Base-by-base conservation (phyloP, 2,329 filamentous ascomycete species). In the Pseudogymnoascus sp. region DNA sequence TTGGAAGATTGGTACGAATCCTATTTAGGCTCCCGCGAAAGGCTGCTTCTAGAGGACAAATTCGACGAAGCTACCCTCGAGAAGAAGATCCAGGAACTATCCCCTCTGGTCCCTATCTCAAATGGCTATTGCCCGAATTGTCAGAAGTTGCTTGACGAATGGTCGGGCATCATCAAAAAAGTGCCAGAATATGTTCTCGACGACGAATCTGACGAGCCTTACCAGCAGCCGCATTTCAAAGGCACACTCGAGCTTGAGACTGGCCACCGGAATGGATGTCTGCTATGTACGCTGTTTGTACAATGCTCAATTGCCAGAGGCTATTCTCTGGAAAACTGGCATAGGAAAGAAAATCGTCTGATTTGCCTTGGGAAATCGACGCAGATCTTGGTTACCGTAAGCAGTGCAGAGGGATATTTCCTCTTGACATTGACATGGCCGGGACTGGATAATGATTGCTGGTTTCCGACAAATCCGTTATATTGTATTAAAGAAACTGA, bases 71-170 rank as follows among this genome's bases (percentile, higher is more conserved):
- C 35, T 14, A 9, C 35, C 35, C 35, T 36, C 11, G 9, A 36
- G 5, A 9, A 36, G 5, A 36, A 36, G 11, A 36, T 36, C 11
- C 9, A 14, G 5, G 2, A 14, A 36, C 9, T 36, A 36, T 36
- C 35, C 14, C 35, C 11, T 11, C 1, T 14, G 2, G 12, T 36
- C 9, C 35, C 35, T 36, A 2, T 36, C 35, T 3, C 35, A 33
- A 2, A 60, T 37, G n/a, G 57, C 18, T 59, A 57, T 59, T 59
- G 54, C 37, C 57, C 36, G 20, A 50, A 14, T 50, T 50, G 60
- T 59, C 57, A 62, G 50, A 59, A 25, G 38, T 59, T 57, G 36
- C 60, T 54, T 33, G n/a, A 59, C 4, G 28, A 62, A 37, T 30
- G 33, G 33, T 20, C 47, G 47, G 20, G 5, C 25, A 22, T 57